Conservation (phyloP, 495 filamentous ascomycete genomes). For the Entonaema liquescens region DNA sequence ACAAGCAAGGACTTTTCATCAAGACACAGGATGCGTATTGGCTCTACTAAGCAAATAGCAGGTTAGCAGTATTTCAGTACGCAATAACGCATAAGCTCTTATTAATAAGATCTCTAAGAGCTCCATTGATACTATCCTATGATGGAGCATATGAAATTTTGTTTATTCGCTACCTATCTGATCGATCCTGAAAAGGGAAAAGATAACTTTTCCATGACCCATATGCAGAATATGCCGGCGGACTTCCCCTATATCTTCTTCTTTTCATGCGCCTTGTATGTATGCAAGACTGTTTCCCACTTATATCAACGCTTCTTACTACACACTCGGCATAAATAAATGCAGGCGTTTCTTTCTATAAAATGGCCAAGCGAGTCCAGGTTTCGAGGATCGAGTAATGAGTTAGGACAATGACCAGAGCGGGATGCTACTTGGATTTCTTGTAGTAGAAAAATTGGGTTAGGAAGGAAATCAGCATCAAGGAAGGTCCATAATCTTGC, state of each 20-base stretch:
- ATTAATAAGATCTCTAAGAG: background rate
- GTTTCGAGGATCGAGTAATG: too few relatives aligned
- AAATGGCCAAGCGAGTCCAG: too few relatives aligned
- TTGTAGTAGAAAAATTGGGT: background rate
- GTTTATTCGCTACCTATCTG: conserved; percentile 2
- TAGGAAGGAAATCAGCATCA: background rate
- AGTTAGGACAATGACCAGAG: too few relatives aligned
- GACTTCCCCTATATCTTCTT: conserved; percentile 8
- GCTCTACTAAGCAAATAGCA: too few relatives aligned
- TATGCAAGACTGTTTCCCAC: conserved; percentile 5
- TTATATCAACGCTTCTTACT: background rate
- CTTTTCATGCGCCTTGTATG: conserved; percentile 12
- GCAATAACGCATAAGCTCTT: too few relatives aligned
- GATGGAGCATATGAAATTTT: background rate
- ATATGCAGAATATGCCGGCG: conserved; percentile 19
- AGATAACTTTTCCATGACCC: conserved; percentile 7
- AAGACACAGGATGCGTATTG: too few relatives aligned
- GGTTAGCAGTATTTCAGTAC: too few relatives aligned
- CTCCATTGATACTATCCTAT: background rate
- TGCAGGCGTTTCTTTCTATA: too few relatives aligned
- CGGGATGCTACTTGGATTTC: too few relatives aligned
- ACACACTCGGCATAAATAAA: too few relatives aligned
- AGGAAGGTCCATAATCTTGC: conserved; percentile 81
- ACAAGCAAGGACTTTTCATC: too few relatives aligned
- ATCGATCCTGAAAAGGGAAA: background rate